These are phyloP conservation scores for Desmodesmus armatus DNA, from an alignment of 139 green algal genomes.

Conservation along the genomic window DNA sequence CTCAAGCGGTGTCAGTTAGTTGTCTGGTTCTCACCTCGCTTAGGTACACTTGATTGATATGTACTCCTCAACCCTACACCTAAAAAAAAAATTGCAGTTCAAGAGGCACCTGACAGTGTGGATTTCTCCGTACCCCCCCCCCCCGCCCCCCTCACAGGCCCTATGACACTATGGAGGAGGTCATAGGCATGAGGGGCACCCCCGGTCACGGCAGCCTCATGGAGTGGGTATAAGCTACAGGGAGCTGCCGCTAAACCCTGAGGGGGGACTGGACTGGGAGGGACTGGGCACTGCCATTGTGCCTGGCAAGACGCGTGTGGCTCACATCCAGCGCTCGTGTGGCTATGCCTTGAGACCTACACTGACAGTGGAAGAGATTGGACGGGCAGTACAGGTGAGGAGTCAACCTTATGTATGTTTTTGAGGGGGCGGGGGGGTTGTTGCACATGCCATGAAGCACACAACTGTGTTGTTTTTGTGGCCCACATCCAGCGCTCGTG, in stretches of 20 bases:
- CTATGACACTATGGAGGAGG: conserved; percentile 98
- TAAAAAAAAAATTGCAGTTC: no score
- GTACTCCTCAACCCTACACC: no score
- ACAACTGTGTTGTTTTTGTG: neutral
- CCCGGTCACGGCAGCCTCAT: conserved; percentile 79
- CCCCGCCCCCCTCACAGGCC: conserved; percentile 59
- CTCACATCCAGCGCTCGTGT: conserved; percentile 95
- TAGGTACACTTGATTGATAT: no score
- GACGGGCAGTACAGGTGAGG: conserved; percentile 52
- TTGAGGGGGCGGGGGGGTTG: conserved; percentile 61
- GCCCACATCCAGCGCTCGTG: conserved; percentile 96
- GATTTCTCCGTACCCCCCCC: neutral
- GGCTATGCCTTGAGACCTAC: conserved; percentile 93
- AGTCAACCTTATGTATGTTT: neutral
- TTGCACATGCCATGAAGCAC: conserved; percentile 46
- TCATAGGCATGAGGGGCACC: conserved; percentile 89
- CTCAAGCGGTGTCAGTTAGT: no score
- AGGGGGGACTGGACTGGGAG: conserved; percentile 78
- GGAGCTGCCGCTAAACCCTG: conserved; percentile 69
- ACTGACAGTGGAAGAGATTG: conserved; percentile 86
- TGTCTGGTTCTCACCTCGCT: no score
- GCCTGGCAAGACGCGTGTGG: conserved; percentile 75
- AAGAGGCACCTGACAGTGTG: no score
- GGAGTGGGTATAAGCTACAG: conserved; percentile 91
- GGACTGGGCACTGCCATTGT: conserved; percentile 74